Evolutionary conservation across 805 yeast species (phyloP), one percentile per base, ranked within the genome.

Genomic region (Zygosaccharomyces bisporus): DNA sequence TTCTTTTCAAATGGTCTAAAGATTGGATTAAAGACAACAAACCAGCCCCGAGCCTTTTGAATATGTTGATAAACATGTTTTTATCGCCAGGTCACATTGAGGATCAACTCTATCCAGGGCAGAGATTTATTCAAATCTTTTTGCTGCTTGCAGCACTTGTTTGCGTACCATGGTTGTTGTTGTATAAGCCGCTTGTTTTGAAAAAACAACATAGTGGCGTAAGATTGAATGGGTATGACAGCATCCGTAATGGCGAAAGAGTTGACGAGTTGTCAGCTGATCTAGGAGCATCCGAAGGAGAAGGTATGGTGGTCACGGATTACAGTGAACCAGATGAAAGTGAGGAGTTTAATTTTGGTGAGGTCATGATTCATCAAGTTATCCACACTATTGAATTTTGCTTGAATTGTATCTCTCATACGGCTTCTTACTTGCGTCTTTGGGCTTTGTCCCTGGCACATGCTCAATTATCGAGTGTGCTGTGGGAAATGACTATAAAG

Each of bases 371-470:
- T 56, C 96, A 91, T 67, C 99, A 91, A 69, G 95, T 91, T 18
- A 91, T 91, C 56, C 97, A 93, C 67, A 93, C 99, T 8, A 91
- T 91, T 63, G 99, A 91, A 73, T 91, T 93, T 70, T 91, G 99
- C 62, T 75, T 91, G 61, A 93, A 93, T 68, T 86, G 96, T 73
- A 96, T 91, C 24, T 87, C 96, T n/a, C 99, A 91, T 66, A 91
- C 99, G 2, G 99, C 99, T 1, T 91, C 98, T 0, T 91, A 91
- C 61, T 74, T 91, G 55, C 86, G 99, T 68, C 72, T 91, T 54
- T 91, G 99, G 99, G 99, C 99, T 3, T 73, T 91, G 55, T 91
- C 98, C 1, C 77, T 91, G 51, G 99, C 99, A 0, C 99, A 91
- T 69, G 95, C 96, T 10, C 98, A 91, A 71, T 75, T 91, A 57